These are phyloP conservation scores for Pseudomassariella vexata DNA, from an alignment of 2,329 filamentous ascomycete genomes.

Conservation along the genomic window DNA sequence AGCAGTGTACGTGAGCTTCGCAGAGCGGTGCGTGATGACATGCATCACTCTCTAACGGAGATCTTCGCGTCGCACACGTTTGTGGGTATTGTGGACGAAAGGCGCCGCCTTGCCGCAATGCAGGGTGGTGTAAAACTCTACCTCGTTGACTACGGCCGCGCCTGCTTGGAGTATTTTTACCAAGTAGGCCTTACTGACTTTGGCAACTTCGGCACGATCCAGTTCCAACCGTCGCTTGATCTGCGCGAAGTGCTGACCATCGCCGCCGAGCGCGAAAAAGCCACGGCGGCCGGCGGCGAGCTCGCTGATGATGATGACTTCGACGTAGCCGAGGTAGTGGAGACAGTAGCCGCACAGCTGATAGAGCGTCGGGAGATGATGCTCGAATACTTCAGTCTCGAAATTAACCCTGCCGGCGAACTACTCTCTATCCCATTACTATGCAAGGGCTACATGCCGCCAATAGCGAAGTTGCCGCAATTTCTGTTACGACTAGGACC, in stretches of 20 bases:
- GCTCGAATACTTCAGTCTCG: slow-evolving; percentile 83
- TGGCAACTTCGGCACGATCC: slow-evolving; percentile 84
- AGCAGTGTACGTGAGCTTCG: slow-evolving; percentile 83
- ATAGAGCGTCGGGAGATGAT: slow-evolving; percentile 80
- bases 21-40: slow-evolving; percentile 69
- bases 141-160: slow-evolving; percentile 85
- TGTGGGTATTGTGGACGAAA: slow-evolving; percentile 86
- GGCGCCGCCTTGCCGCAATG: slow-evolving; percentile 80
- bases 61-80: slow-evolving; percentile 86
- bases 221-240: slow-evolving; percentile 69
- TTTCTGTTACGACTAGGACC: slow-evolving; percentile 88
- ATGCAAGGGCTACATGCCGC: slow-evolving; percentile 82
- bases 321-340: slow-evolving; percentile 60
- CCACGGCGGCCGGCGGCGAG: slow-evolving; percentile 24
- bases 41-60: slow-evolving; percentile 82
- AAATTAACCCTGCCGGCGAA: slow-evolving; percentile 72
- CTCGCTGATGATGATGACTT: slow-evolving; percentile 46
- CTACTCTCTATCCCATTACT: slow-evolving; percentile 77
- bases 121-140: slow-evolving; percentile 90
- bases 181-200: slow-evolving; percentile 93
- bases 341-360: slow-evolving; percentile 61
- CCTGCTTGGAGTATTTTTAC: slow-evolving; percentile 88
- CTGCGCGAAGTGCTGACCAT: slow-evolving; percentile 66
- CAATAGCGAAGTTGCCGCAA: slow-evolving; percentile 76
- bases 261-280: slow-evolving; percentile 66